Conservation (phyloP, 2,329 filamentous ascomycete genomes). For the Rhexocercosporidium sp. region DNA sequence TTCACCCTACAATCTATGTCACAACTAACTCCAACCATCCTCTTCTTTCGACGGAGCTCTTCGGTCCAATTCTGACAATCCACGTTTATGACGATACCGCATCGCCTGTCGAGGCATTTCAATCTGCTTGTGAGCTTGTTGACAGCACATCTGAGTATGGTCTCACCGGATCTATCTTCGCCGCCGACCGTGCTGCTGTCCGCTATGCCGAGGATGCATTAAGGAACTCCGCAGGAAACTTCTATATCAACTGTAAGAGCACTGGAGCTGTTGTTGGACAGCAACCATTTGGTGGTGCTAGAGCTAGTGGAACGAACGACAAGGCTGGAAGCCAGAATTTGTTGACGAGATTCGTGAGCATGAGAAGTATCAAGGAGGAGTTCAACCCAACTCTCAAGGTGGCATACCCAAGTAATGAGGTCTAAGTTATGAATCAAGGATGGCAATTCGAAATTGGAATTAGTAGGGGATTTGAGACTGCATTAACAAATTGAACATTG, state of each 20-base stretch:
- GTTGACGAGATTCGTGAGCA: slow-evolving; percentile 68
- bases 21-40: slow-evolving; percentile 76
- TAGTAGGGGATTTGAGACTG: background rate
- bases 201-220: slow-evolving; percentile 73
- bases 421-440: slow-evolving; percentile 23
- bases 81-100: slow-evolving; percentile 78
- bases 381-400: slow-evolving; percentile 68
- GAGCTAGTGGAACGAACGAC: slow-evolving; percentile 74
- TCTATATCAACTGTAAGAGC: slow-evolving; percentile 86
- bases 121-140: slow-evolving; percentile 64
- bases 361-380: slow-evolving; percentile 76
- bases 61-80: slow-evolving; percentile 76
- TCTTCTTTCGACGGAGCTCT: slow-evolving; percentile 79
- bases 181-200: slow-evolving; percentile 68
- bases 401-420: slow-evolving; percentile 73
- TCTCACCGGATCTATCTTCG: slow-evolving; percentile 78
- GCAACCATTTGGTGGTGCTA: slow-evolving; percentile 72
- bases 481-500: too few relatives aligned
- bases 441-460: background rate
- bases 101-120: slow-evolving; percentile 59
- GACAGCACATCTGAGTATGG: slow-evolving; percentile 78
- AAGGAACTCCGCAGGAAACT: slow-evolving; percentile 78
- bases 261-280: slow-evolving; percentile 76
- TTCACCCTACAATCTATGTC: slow-evolving; percentile 82
- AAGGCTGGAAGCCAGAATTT: slow-evolving; percentile 72